A percentile compares a stretch with the other conserved stretches of the same genome.
phyloP scores from a whole-genome alignment of 345 rosid species.

The Ceriops zippeliana region DNA sequence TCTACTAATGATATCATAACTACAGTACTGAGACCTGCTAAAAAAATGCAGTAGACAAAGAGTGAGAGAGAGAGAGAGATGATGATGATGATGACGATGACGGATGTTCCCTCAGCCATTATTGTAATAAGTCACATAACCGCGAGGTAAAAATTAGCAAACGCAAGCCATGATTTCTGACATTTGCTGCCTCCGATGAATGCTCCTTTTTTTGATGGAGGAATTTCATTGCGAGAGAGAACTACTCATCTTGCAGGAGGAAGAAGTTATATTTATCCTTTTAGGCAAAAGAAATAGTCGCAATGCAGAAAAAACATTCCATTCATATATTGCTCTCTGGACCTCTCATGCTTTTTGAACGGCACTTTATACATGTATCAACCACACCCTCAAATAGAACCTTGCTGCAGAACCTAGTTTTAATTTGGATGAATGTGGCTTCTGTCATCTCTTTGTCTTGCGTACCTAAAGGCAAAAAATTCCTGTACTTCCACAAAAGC shows the following conservation, averaged over 20 bases:
- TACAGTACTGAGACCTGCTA: too few relatives aligned
- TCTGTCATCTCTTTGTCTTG: constrained; percentile 30
- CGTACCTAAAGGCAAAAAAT: constrained; percentile 14
- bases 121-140: background rate
- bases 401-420: constrained; percentile 41
- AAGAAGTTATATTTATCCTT: background rate
- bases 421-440: constrained; percentile 28
- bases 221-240: too few relatives aligned
- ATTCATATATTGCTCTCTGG: constrained; percentile 45
- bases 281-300: constrained; percentile 4
- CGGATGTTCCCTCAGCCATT: background rate
- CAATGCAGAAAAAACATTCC: constrained; percentile 50
- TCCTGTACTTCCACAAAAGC: constrained; percentile 12
- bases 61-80: too few relatives aligned
- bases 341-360: constrained; percentile 40
- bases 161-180: background rate
- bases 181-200: background rate
- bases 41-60: background rate
- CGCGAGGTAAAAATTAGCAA: background rate
- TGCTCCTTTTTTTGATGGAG: background rate
- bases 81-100: background rate
- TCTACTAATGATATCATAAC: background rate
- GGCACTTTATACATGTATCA: constrained; percentile 23
- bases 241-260: too few relatives aligned
- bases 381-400: constrained; percentile 34